Conservation (phyloP, 257 asterid genomes). For the Plantago major region DNA sequence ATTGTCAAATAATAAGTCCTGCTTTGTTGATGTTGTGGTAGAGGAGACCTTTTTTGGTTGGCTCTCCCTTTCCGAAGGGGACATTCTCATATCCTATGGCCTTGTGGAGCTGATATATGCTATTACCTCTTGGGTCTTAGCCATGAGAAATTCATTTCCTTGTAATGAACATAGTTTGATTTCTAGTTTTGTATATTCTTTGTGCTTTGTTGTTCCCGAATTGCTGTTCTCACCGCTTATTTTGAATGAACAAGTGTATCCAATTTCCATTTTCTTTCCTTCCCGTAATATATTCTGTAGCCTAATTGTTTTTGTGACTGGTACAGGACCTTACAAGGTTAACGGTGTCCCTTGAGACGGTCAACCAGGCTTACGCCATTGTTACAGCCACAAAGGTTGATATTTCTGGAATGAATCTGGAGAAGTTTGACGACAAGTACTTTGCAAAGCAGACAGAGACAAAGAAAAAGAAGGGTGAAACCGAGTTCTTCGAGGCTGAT, state of each 20-base stretch:
- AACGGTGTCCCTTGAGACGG: constrained; percentile 76
- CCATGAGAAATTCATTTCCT: constrained; percentile 35
- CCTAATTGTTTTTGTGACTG: not conserved
- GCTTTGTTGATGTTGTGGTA: constrained; percentile 21
- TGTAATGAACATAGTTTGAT: not conserved
- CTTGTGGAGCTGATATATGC: constrained; percentile 32
- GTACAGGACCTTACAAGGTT: constrained; percentile 53
- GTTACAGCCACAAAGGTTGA: constrained; percentile 65
- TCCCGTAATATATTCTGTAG: not conserved
- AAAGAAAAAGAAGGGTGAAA: constrained; percentile 48
- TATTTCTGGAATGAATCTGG: constrained; percentile 40
- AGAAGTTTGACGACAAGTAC: constrained; percentile 56
- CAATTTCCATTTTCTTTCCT: not conserved
- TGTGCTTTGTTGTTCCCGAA: no score
- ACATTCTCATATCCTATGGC: constrained; percentile 28
- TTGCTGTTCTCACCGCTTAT: no score
- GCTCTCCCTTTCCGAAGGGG: constrained; percentile 4
- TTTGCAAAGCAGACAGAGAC: constrained; percentile 56
- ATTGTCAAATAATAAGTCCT: constrained; percentile 18
- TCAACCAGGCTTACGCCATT: constrained; percentile 60
- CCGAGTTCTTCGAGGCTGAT: constrained; percentile 51
- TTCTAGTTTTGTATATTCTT: not conserved
- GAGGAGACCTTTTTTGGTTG: not conserved
- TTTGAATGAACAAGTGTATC: not conserved
- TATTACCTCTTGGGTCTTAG: constrained; percentile 23